A percentile compares a stretch with the other conserved stretches of the same genome.
These are phyloP conservation scores for Claviceps monticola DNA, from an alignment of 2,329 filamentous ascomycete species.

Conservation along the genomic window DNA sequence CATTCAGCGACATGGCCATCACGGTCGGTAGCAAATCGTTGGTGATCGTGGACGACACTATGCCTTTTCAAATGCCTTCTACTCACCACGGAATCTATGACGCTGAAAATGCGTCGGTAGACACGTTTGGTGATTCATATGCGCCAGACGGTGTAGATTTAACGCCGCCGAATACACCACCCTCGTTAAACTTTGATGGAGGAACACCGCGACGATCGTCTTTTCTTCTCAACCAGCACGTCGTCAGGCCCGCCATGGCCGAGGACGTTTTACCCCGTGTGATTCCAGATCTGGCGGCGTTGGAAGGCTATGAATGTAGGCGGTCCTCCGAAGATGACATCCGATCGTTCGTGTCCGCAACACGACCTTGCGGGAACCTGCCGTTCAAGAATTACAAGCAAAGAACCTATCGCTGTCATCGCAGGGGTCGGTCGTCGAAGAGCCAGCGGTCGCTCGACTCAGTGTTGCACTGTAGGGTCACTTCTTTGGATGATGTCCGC, in stretches of 20 bases:
- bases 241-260: constrained; percentile 21
- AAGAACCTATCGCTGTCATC: constrained; percentile 23
- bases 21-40: constrained; percentile 82
- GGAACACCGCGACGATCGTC: constrained; percentile 41
- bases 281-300: constrained; percentile 30
- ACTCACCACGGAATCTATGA: constrained; percentile 33
- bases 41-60: constrained; percentile 65
- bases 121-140: constrained; percentile 39
- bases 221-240: constrained; percentile 36
- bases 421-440: constrained; percentile 32
- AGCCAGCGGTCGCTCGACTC: constrained; percentile 37
- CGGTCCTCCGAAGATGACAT: constrained; percentile 20
- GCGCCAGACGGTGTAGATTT: constrained; percentile 35
- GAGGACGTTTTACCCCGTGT: constrained; percentile 32
- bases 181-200: constrained; percentile 25
- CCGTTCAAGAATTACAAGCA: constrained; percentile 13
- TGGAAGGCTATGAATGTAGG: constrained; percentile 16
- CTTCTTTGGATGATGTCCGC: constrained; percentile 46
- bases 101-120: constrained; percentile 31
- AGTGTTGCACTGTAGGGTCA: constrained; percentile 38
- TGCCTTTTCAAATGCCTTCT: constrained; percentile 31
- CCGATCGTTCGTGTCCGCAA: constrained; percentile 18
- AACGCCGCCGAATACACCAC: constrained; percentile 49
- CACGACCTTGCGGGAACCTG: constrained; percentile 12
- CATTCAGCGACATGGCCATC: constrained; percentile 42